A percentile compares a stretch with the other conserved stretches of the same genome.
Evolutionary conservation across 2,329 filamentous ascomycete genomes (phyloP).

Genomic region (Fusarium torulosum): DNA sequence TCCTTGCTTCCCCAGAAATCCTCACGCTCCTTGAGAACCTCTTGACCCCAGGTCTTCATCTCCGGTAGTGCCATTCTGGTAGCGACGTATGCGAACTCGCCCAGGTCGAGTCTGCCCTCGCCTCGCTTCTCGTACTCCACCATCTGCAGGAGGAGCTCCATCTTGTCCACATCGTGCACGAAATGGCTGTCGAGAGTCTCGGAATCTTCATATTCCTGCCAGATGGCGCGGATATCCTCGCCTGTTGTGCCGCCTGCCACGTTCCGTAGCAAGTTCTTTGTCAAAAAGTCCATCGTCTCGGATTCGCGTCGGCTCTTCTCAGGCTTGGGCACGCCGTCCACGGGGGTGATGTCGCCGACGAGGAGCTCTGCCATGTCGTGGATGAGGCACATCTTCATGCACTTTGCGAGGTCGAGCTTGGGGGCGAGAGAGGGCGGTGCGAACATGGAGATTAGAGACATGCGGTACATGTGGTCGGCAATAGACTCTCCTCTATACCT

Average conservation of each 20-base stretch:
- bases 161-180: conserved; percentile 97
- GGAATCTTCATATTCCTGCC: conserved; percentile 95
- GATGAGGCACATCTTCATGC: conserved; percentile 94
- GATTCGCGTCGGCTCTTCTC: conserved; percentile 92
- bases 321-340: conserved; percentile 84
- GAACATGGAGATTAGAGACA: conserved; percentile 96
- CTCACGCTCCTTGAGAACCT: conserved; percentile 81
- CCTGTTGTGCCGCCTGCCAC: conserved; percentile 79
- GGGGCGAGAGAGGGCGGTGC: conserved; percentile 80
- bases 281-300: conserved; percentile 92
- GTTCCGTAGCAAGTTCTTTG: conserved; percentile 76
- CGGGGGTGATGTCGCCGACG: conserved; percentile 96
- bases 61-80: conserved; percentile 79
- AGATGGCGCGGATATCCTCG: conserved; percentile 79
- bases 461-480: conserved; percentile 99
- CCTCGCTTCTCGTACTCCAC: conserved; percentile 89
- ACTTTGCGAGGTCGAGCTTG: conserved; percentile 81
- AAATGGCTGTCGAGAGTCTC: conserved; percentile 86
- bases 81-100: conserved; percentile 88
- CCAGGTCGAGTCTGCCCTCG: conserved; percentile 76
- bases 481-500: conserved; percentile 84
- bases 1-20: conserved; percentile 73
- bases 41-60: conserved; percentile 81
- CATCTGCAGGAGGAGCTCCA: conserved; percentile 95
- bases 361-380: conserved; percentile 98